These are phyloP conservation scores for Colletotrichum cereale DNA, from an alignment of 2,329 filamentous ascomycete genomes.

Conservation along the genomic window DNA sequence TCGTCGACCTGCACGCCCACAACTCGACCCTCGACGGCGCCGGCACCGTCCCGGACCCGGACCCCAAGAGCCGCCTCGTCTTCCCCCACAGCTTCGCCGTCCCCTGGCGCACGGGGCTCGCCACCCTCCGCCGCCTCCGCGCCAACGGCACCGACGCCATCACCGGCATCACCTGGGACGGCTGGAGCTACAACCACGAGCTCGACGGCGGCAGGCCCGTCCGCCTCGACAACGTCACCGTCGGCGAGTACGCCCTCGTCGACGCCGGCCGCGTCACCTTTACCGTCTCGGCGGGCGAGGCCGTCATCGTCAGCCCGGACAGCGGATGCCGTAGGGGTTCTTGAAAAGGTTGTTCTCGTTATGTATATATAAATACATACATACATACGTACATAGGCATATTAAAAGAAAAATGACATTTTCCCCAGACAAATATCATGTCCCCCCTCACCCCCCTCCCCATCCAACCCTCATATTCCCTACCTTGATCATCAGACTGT, in stretches of 20 bases:
- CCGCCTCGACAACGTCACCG: constrained; percentile 66
- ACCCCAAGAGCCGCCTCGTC: constrained; percentile 46
- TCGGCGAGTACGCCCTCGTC: constrained; percentile 57
- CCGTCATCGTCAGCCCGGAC: constrained; percentile 49
- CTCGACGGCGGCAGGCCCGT: constrained; percentile 66
- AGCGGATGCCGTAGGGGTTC: not conserved
- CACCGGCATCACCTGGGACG: constrained; percentile 72
- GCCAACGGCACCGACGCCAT: constrained; percentile 75
- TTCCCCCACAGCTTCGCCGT: constrained; percentile 58
- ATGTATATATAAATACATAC: too few species aligned
- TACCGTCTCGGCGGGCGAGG: constrained; percentile 58
- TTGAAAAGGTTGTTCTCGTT: too few species aligned
- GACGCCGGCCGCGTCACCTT: constrained; percentile 53
- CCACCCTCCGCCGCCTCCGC: constrained; percentile 61
- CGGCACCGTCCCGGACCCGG: constrained; percentile 43
- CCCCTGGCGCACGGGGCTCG: constrained; percentile 43
- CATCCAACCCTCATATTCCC: too few species aligned
- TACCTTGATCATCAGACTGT: not conserved
- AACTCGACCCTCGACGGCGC: constrained; percentile 67
- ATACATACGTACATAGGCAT: not conserved
- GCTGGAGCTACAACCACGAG: constrained; percentile 72
- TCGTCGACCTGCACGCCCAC: constrained; percentile 70
- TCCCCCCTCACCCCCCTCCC: too few species aligned
- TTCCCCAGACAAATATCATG: not conserved
- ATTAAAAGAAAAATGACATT: not conserved